These are phyloP conservation scores for Flaveria sonorensis DNA, from an alignment of 129 eudicot species.

Conservation along the genomic window DNA sequence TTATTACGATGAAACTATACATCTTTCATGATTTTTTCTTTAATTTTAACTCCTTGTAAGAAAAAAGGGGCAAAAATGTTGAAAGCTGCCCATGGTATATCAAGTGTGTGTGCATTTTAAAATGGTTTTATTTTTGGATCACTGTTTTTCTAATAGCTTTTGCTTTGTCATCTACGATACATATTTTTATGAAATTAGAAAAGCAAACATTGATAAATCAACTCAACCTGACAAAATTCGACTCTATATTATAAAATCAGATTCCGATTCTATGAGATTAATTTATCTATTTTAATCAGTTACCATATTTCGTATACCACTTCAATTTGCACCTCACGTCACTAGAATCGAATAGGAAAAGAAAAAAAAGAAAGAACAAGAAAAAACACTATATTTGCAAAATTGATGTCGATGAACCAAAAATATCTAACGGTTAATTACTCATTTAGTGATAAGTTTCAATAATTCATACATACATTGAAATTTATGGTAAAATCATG, in stretches of 20 bases:
- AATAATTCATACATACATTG: not conserved
- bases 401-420: not conserved
- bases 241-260: not conserved
- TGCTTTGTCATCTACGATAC: not conserved
- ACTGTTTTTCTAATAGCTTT: not conserved
- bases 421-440: not conserved
- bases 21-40: too few species aligned
- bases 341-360: not conserved
- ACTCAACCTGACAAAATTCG: conserved; percentile 2
- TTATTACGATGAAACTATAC: too few species aligned
- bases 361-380: too few species aligned
- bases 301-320: not conserved
- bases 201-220: conserved; percentile 6
- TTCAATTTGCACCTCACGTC: not conserved
- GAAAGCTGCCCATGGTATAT: not conserved
- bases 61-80: not conserved
- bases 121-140: not conserved
- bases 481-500: not conserved
- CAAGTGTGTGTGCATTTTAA: not conserved
- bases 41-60: too few species aligned
- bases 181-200: not conserved
- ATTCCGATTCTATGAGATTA: not conserved
- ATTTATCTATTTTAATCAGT: not conserved
- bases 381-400: not conserved
- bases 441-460: not conserved